Percentiles rank a stretch among this genome's conserved stretches.
Evolutionary conservation across 1,284 basidiomycete species (phyloP).

Genomic region (Heterobasidion parviporum): DNA sequence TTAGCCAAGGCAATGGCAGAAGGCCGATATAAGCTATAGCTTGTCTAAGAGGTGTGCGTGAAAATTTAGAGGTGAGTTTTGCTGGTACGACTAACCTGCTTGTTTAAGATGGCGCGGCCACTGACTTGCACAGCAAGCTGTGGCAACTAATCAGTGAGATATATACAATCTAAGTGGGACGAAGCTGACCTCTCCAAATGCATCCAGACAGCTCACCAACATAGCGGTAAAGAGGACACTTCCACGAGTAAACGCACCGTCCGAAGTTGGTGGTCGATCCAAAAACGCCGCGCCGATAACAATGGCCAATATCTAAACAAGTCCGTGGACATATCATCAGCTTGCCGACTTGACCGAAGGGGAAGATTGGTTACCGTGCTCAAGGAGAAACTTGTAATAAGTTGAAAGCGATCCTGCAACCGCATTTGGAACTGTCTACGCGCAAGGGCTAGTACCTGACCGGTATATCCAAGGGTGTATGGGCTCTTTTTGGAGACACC

Average conservation of each 20-base stretch:
- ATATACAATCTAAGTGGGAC: conserved; percentile 5
- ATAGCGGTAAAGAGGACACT: conserved; percentile 75
- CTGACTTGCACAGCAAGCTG: conserved; percentile 63
- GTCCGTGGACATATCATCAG: too few relatives aligned
- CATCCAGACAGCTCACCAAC: conserved; percentile 68
- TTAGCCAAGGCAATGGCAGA: conserved; percentile 68
- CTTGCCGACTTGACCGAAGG: too few relatives aligned
- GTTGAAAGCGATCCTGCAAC: conserved; percentile 78
- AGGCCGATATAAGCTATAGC: conserved; percentile 77
- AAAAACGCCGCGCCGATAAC: conserved; percentile 74
- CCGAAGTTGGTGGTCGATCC: conserved; percentile 63
- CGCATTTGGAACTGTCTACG: conserved; percentile 72
- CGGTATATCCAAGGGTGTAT: conserved; percentile 76
- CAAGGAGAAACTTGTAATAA: conserved; percentile 63
- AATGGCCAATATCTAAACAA: conserved; percentile 45
- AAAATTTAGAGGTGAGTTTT: not conserved
- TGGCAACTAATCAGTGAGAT: not conserved
- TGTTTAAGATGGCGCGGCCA: conserved; percentile 67
- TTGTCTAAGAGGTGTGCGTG: conserved; percentile 39
- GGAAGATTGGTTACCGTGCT: conserved; percentile 32
- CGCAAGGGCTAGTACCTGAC: conserved; percentile 68
- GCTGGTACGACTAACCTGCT: conserved; percentile 31
- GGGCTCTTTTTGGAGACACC: conserved; percentile 81
- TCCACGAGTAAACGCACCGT: conserved; percentile 83
- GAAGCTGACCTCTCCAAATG: conserved; percentile 59